Percentiles rank a stretch among this genome's conserved stretches.
Evolutionary conservation across 2,329 filamentous ascomycete genomes (phyloP).

Genomic region (Exophiala oligosperma): DNA sequence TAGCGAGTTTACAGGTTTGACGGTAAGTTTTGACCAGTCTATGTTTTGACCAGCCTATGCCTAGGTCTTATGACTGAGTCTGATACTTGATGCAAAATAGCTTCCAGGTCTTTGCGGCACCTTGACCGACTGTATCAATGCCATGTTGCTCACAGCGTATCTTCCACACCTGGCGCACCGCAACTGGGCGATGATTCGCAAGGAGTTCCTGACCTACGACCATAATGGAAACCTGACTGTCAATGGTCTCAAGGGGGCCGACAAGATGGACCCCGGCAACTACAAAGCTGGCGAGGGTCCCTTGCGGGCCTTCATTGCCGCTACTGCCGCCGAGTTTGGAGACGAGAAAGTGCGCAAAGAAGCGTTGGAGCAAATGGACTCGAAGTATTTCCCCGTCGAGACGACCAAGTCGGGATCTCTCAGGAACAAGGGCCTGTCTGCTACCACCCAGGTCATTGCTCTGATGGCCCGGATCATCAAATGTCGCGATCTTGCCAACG

Average conservation of each 20-base stretch:
- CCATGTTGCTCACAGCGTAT: not conserved
- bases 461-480: not conserved
- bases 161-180: constrained; percentile 10
- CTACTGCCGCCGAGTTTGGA: constrained; percentile 14
- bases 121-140: constrained; percentile 4
- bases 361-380: constrained; percentile 7
- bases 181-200: constrained; percentile 6
- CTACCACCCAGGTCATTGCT: not conserved
- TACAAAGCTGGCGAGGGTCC: constrained; percentile 11
- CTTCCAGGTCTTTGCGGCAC: constrained; percentile 6
- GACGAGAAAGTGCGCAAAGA: constrained; percentile 9
- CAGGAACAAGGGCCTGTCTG: constrained; percentile 1
- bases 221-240: no score
- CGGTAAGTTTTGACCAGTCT: not conserved
- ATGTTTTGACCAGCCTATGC: no score
- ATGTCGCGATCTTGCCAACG: constrained; percentile 2
- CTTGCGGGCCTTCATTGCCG: constrained; percentile 6
- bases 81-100: not conserved
- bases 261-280: constrained; percentile 9
- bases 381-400: constrained; percentile 7
- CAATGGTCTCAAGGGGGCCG: no score
- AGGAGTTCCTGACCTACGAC: no score
- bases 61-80: no score
- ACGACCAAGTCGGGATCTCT: constrained; percentile 7
- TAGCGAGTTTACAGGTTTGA: constrained; percentile 16